Evolutionary conservation across 345 rosid genomes (phyloP).

Genomic region (Ailanthus altissimus): DNA sequence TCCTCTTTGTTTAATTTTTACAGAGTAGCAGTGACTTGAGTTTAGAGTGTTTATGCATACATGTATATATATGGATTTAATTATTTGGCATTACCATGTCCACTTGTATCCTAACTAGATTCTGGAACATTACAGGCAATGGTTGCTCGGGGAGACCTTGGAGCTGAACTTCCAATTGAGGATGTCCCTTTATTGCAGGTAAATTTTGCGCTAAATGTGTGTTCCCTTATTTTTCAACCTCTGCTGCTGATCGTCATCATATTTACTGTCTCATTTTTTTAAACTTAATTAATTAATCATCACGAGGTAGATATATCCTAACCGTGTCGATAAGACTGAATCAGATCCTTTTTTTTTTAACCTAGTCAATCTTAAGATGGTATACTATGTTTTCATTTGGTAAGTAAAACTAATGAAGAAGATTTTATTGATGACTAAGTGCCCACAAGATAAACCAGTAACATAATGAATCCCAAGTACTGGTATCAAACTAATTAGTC

Average conservation of each 20-base stretch:
- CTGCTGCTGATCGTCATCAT: background rate
- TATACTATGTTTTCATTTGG: background rate
- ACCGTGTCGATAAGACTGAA: background rate
- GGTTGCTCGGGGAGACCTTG: slow-evolving; percentile 99
- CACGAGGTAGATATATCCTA: background rate
- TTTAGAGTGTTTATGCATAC: background rate
- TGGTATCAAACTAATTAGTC: background rate
- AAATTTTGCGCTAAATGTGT: slow-evolving; percentile 15
- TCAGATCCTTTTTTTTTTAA: slow-evolving; percentile 1
- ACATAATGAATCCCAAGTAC: background rate
- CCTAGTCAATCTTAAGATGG: slow-evolving; percentile 1
- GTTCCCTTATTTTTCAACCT: background rate
- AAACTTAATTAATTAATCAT: background rate
- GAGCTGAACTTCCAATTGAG: slow-evolving; percentile 98
- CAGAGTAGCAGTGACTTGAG: background rate
- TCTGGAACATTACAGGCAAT: slow-evolving; percentile 59
- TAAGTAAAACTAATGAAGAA: background rate
- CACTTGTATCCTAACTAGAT: slow-evolving; percentile 6
- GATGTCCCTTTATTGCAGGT: slow-evolving; percentile 98
- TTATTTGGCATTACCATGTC: background rate
- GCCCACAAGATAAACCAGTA: background rate
- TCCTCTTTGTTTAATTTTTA: background rate
- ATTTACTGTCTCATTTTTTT: background rate
- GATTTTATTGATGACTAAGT: background rate
- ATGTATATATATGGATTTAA: background rate